Evolutionary conservation across 371 early-diverging fungal genomes (phyloP), one percentile per base, ranked within the genome.

Genomic region (Mucor saturninus): DNA sequence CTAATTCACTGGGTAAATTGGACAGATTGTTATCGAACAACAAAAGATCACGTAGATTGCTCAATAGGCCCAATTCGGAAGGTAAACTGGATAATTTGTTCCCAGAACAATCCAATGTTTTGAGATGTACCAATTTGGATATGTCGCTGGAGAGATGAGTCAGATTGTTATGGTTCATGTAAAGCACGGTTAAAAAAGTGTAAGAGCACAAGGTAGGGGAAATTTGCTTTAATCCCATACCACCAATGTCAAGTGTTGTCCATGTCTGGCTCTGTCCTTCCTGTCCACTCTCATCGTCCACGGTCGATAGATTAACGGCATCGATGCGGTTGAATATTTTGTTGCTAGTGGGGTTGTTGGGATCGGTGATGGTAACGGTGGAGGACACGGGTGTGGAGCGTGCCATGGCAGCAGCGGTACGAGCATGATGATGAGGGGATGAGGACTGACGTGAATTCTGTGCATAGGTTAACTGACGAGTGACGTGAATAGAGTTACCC

Each of bases 11-110:
- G 4, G 99, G 99, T 54, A 99, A 68, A 13, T 83, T 89, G 8
- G 89, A 77, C 28, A 99, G 75, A 58, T 88, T 83, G 73, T 99
- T 99, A 76, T 99, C 97, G 73, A 95, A 97, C 46, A 98, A 61
- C 63, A 93, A 73, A 15, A 99, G 84, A 66, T 97, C 97, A 71
- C 83, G 82, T 5, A 99, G 84, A 38, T 84, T 84, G 39, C 89
- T 83, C 40, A 98, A 69, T 74, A 93, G 77, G 3, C 99, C 98
- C 3, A 99, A 72, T 69, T 98, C 98, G 9, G 91, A 80, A 8
- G 99, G 99, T 4, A 99, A 65, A 2, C 75, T 52, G n/a, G 87
- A 83, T 9, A 99, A 83, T 72, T 91, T 86, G 80, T 99, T 99
- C 29, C 94, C 94, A 15, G 95, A 93, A 0, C 89, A 83, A 77